These are phyloP conservation scores for Leucocoprinus birnbaumii DNA, from an alignment of 768 basidiomycete species.

Conservation along the genomic window DNA sequence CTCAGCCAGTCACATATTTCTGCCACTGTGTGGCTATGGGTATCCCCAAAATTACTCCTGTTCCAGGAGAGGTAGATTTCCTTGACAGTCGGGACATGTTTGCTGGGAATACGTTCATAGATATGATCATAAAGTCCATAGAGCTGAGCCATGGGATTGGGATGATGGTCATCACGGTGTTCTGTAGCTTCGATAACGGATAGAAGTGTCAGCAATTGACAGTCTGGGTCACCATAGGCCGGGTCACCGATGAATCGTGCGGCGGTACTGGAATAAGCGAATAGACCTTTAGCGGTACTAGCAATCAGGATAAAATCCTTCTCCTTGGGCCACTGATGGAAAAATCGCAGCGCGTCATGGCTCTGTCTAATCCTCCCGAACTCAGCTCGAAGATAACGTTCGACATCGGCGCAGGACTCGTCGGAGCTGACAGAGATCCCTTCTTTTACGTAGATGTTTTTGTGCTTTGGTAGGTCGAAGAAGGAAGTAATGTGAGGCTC, in stretches of 20 bases:
- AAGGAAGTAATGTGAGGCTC: conserved; percentile 18
- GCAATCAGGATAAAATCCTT: conserved; percentile 14
- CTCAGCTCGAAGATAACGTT: conserved; percentile 12
- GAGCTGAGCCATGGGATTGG: no score
- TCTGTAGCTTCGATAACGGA: no score
- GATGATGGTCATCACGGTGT: no score
- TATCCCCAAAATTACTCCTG: no score
- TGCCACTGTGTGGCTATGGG: no score
- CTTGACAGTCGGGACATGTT: no score
- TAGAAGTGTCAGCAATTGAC: not conserved
- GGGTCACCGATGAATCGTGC: conserved; percentile 17
- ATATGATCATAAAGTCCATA: no score
- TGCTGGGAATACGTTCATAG: no score
- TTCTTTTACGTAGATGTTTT: not conserved
- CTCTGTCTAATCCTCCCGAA: conserved; percentile 7
- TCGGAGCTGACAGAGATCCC: conserved; percentile 10
- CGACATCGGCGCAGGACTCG: conserved; percentile 17
- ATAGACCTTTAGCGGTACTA: conserved; percentile 19
- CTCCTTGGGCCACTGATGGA: conserved; percentile 17
- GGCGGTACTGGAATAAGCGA: conserved; percentile 21
- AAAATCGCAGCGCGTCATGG: not conserved
- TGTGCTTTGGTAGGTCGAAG: conserved; percentile 1
- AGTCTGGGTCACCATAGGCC: not conserved
- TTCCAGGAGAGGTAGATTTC: no score
- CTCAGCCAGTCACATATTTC: no score